Evolutionary conservation across 1,284 basidiomycete species (phyloP).

Genomic region (Pseudozyma thailandica): DNA sequence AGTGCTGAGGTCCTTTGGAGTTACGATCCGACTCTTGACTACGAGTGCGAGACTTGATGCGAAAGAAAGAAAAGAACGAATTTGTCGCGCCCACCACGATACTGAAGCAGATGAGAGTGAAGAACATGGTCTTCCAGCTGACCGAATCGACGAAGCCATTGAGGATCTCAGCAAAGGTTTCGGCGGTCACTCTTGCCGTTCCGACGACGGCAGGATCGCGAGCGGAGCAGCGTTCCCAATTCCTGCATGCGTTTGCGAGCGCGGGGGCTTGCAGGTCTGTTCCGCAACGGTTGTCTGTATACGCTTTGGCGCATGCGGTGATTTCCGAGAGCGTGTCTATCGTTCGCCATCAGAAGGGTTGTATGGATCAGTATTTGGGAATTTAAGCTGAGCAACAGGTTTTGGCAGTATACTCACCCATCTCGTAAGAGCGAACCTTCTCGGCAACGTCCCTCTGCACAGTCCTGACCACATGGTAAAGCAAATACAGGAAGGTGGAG

Average conservation of each 20-base stretch:
- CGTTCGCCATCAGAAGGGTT: neutral
- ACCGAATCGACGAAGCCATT: slow-evolving; percentile 97
- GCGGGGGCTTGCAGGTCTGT: slow-evolving; percentile 60
- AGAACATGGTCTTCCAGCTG: slow-evolving; percentile 90
- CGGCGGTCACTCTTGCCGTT: slow-evolving; percentile 87
- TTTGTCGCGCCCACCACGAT: slow-evolving; percentile 65
- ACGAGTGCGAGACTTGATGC: slow-evolving; percentile 45
- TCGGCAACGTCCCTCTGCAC: slow-evolving; percentile 90
- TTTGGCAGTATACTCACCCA: slow-evolving; percentile 73
- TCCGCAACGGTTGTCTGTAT: slow-evolving; percentile 59
- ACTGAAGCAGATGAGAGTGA: slow-evolving; percentile 58
- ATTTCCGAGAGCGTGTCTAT: slow-evolving; percentile 61
- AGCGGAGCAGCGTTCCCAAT: slow-evolving; percentile 95
- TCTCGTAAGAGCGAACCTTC: slow-evolving; percentile 86
- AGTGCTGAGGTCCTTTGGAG: slow-evolving; percentile 10
- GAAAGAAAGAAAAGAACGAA: slow-evolving; percentile 64
- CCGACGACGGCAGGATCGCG: slow-evolving; percentile 89
- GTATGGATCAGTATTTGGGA: neutral
- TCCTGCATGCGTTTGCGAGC: slow-evolving; percentile 56
- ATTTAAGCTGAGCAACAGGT: neutral
- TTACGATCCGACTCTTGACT: slow-evolving; percentile 6
- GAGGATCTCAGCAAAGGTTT: slow-evolving; percentile 93
- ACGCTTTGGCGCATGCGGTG: slow-evolving; percentile 49
- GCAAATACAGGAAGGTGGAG: slow-evolving; percentile 83
- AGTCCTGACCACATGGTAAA: slow-evolving; percentile 85